These are phyloP conservation scores for Kuraishia piskuri DNA, from an alignment of 805 yeast genomes.

Conservation along the genomic window DNA sequence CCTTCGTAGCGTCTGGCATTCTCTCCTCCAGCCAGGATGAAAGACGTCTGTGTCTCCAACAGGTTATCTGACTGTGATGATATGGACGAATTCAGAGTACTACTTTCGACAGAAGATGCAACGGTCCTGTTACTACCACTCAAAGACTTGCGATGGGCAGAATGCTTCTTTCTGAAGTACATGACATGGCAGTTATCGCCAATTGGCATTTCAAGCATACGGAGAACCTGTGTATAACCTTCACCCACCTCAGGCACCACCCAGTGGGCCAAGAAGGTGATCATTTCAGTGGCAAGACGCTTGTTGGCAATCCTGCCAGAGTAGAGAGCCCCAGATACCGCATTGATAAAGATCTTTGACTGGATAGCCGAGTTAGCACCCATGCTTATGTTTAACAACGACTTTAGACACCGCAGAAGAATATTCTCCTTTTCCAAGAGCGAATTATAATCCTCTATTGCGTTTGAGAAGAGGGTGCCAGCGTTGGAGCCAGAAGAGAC, in stretches of 20 bases:
- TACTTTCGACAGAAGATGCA: background rate
- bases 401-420: conserved; percentile 73
- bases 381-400: conserved; percentile 55
- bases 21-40: conserved; percentile 13
- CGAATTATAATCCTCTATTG: conserved; percentile 21
- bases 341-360: conserved; percentile 47
- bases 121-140: background rate
- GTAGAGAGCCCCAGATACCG: conserved; percentile 70
- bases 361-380: conserved; percentile 63
- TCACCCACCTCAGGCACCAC: background rate
- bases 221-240: conserved; percentile 10
- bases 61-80: background rate
- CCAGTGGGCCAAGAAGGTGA: conserved; percentile 39
- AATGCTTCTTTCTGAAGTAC: conserved; percentile 14
- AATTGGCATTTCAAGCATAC: conserved; percentile 17
- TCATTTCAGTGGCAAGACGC: conserved; percentile 74
- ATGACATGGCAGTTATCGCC: conserved; percentile 25
- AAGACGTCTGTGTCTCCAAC: background rate
- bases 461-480: conserved; percentile 16
- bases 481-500: background rate
- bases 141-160: background rate
- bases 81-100: background rate
- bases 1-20: conserved; percentile 21
- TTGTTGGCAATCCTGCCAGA: conserved; percentile 78
- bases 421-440: conserved; percentile 62